Conservation (phyloP, 2,329 filamentous ascomycete species). For the Talaromyces sp. region DNA sequence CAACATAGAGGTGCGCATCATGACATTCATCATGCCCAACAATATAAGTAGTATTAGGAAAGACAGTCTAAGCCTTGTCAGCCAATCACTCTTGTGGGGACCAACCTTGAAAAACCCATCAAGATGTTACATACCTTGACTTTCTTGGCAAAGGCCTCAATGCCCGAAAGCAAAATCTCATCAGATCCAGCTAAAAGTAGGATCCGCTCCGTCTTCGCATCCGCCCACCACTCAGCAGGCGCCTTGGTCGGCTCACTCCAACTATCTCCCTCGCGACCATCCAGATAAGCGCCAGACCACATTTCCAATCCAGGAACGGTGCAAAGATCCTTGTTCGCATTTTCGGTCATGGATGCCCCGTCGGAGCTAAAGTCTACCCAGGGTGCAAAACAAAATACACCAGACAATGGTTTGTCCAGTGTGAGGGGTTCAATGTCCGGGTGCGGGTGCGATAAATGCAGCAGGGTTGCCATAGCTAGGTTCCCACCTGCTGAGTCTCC, state of each 20-base stretch:
- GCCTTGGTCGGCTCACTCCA: conserved; percentile 58
- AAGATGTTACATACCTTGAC: conserved; percentile 28
- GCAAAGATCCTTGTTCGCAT: conserved; percentile 55
- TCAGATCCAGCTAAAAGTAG: conserved; percentile 56
- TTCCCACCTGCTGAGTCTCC: conserved; percentile 48
- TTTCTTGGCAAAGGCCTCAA: conserved; percentile 36
- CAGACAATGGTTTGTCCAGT: conserved; percentile 44
- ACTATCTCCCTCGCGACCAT: conserved; percentile 39
- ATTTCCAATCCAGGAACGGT: conserved; percentile 33
- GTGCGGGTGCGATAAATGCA: conserved; percentile 56
- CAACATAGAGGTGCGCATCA: conserved; percentile 31
- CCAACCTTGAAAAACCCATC: not conserved
- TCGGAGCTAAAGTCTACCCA: conserved; percentile 56
- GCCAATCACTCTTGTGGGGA: not conserved
- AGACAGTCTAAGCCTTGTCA: conserved; percentile 26
- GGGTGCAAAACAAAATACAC: conserved; percentile 56
- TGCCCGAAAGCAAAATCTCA: conserved; percentile 54
- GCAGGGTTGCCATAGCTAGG: conserved; percentile 35
- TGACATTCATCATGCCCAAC: conserved; percentile 35
- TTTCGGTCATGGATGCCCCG: conserved; percentile 45
- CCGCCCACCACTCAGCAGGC: conserved; percentile 56
- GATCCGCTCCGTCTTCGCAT: conserved; percentile 50
- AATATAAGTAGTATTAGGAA: conserved; percentile 31
- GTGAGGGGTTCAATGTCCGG: conserved; percentile 49
- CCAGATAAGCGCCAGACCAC: conserved; percentile 54